Conservation (phyloP, 345 rosid species). For the Clarkia xantiana region DNA sequence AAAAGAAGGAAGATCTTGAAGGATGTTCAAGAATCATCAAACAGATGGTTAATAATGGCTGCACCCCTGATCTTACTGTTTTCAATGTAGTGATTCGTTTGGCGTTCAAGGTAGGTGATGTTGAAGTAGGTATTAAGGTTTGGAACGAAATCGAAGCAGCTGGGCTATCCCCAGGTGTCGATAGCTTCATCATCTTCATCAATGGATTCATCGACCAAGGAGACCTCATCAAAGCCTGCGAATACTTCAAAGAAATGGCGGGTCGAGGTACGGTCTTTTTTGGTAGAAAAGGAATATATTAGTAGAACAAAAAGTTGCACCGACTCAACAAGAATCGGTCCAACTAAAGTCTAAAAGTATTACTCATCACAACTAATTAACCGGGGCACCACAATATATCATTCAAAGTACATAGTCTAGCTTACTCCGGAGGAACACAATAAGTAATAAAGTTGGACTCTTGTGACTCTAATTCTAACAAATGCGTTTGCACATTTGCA, state of each 20-base stretch:
- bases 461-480: too few species aligned
- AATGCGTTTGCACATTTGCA: too few species aligned
- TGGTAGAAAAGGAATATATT: too few species aligned
- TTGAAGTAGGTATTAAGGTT: slow-evolving; percentile 35
- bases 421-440: too few species aligned
- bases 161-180: slow-evolving; percentile 60
- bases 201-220: slow-evolving; percentile 58
- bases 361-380: too few species aligned
- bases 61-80: slow-evolving; percentile 36
- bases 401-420: too few species aligned
- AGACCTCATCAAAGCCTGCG: slow-evolving; percentile 47
- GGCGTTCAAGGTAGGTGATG: slow-evolving; percentile 66
- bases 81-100: slow-evolving; percentile 62
- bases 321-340: too few species aligned
- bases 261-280: too few species aligned
- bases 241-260: slow-evolving; percentile 76
- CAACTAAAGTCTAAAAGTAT: too few species aligned
- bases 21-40: slow-evolving; percentile 48
- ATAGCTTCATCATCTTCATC: slow-evolving; percentile 54
- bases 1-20: slow-evolving; percentile 56
- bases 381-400: too few species aligned
- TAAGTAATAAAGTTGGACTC: too few species aligned
- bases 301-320: too few species aligned
- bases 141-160: slow-evolving; percentile 71
- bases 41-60: slow-evolving; percentile 47